phyloP scores from a whole-genome alignment of 2,329 filamentous ascomycete genomes.

The Nigrospora oryzae region DNA sequence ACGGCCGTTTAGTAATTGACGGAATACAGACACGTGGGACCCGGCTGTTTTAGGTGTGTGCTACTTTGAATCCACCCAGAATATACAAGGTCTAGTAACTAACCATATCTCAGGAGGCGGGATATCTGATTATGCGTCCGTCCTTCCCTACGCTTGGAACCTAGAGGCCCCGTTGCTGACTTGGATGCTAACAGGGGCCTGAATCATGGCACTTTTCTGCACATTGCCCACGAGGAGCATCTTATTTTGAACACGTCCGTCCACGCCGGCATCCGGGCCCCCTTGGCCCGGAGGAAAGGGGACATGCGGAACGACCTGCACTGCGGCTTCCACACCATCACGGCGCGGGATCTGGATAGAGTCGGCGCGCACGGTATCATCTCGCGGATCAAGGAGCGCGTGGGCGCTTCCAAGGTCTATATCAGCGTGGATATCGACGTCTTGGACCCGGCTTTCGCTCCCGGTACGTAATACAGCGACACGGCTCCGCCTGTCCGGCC shows the following conservation, averaged over 20 bases:
- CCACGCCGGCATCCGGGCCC: conserved; percentile 53
- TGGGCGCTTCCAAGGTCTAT: conserved; percentile 49
- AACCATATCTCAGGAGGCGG: conserved; percentile 32
- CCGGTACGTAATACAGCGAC: conserved; percentile 27
- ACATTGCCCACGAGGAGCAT: conserved; percentile 54
- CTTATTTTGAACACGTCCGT: conserved; percentile 49
- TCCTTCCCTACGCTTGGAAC: conserved; percentile 1
- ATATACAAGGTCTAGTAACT: conserved; percentile 1
- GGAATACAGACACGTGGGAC: conserved; percentile 57
- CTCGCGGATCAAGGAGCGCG: conserved; percentile 49
- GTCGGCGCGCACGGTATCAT: conserved; percentile 58
- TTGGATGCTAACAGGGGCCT: conserved; percentile 26
- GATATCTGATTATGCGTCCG: conserved; percentile 50
- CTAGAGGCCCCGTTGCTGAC: too few species aligned
- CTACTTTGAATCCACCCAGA: neutral
- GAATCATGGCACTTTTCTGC: conserved; percentile 54
- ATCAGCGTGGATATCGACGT: conserved; percentile 76
- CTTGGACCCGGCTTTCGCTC: conserved; percentile 60
- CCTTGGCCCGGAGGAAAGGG: conserved; percentile 34
- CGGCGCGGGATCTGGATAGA: conserved; percentile 61
- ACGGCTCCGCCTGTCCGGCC: too few species aligned
- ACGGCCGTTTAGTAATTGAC: conserved; percentile 6
- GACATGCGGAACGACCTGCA: conserved; percentile 48
- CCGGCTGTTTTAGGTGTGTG: conserved; percentile 44
- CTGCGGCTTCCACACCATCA: conserved; percentile 51